Percentiles rank a stretch among this genome's conserved stretches.
Conservation (phyloP, 2,329 filamentous ascomycete species). For the Verruconis gallopava region DNA sequence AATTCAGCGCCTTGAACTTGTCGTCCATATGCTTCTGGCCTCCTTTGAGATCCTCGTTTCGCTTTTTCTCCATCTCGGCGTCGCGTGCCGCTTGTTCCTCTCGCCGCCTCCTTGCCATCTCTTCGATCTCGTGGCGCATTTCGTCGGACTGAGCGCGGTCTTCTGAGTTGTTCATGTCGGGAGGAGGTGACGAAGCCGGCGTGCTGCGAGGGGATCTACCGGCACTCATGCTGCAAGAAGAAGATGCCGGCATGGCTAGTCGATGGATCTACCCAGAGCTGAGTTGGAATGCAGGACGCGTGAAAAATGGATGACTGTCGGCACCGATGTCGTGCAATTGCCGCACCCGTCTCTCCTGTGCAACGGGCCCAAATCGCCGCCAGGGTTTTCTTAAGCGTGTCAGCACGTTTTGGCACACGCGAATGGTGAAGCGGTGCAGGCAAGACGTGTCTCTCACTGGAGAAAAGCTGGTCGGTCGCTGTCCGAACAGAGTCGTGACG, state of each 20-base stretch:
- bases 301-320: too few relatives aligned
- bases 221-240: constrained; percentile 4
- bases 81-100: constrained; percentile 34
- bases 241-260: constrained; percentile 6
- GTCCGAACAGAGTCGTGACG: too few relatives aligned
- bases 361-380: too few relatives aligned
- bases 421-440: too few relatives aligned
- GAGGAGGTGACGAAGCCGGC: constrained; percentile 10
- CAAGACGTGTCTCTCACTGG: too few relatives aligned
- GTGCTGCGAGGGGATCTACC: not conserved
- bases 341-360: too few relatives aligned
- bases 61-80: constrained; percentile 29
- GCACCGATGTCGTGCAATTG: too few relatives aligned
- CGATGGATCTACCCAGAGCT: too few relatives aligned
- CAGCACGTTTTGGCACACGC: too few relatives aligned
- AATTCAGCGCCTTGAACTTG: constrained; percentile 40
- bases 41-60: constrained; percentile 33
- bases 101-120: constrained; percentile 29
- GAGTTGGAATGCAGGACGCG: too few relatives aligned
- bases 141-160: constrained; percentile 16
- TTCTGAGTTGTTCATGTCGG: constrained; percentile 1
- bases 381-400: too few relatives aligned
- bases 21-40: constrained; percentile 33
- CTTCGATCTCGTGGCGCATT: constrained; percentile 34
- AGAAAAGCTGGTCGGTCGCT: too few relatives aligned